Evolutionary conservation across 768 basidiomycete species (phyloP), one percentile per base, ranked within the genome.

Genomic region (Boletus pseudopeckii): DNA sequence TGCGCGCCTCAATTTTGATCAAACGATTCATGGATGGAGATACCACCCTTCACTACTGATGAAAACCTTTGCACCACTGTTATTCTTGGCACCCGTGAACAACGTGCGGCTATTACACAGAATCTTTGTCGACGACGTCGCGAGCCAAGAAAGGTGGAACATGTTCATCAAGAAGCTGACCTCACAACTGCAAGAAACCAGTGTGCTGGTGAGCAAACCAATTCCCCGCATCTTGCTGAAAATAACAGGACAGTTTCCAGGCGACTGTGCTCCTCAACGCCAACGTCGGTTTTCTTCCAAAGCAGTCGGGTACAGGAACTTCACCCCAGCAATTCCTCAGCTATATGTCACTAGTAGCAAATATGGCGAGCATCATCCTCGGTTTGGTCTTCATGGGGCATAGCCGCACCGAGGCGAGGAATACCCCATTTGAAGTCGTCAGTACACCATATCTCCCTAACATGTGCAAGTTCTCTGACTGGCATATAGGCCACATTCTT

Each of bases 211-310:
- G 52, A 48, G 79, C 53, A 46, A 10, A 41, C 14, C 7, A 37
- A 30, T 14, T 30, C 9, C 11, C 15, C 1, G 7, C 28, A 17
- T 44, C 5, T 4, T 22, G 20, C 17, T 8, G 1, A 14, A 15
- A 40, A 17, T 47, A 17, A 52, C 32, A 13, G 5, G 30, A 18
- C 8, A 2, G n/a, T 2, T 15, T 48, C 4, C 45, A 85, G 83
- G 77, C 76, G 2, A 81, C 80, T 1, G 81, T 85, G 3, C 68
- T 86, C 17, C 62, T 86, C 20, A 80, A 78, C 36, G 80, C 79
- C 13, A 84, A 84, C 45, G 80, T 86, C 0, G 78, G 75, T 0
- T 83, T 85, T 57, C 68, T 87, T n/a, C 77, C 82, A 2, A 83
- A 85, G 34, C 70, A 74, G 30, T 71, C 73, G 20, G 72, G 77